Conservation (phyloP, 805 yeast genomes). For the Nakazawaea ambrosiae region DNA sequence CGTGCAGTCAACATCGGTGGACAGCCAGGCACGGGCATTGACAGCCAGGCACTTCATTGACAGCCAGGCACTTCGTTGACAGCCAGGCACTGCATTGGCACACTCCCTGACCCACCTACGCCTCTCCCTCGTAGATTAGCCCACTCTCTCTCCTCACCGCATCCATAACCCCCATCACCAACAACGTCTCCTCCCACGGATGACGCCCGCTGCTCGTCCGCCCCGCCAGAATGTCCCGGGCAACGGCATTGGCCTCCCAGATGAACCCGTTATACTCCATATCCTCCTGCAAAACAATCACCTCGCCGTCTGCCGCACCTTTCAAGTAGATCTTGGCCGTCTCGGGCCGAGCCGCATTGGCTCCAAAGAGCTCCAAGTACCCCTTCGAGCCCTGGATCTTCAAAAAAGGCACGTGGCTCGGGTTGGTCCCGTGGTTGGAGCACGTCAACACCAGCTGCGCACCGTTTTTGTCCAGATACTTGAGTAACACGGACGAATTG, state of each 20-base stretch:
- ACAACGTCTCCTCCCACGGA: conserved; percentile 38
- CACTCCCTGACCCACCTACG: too few species aligned
- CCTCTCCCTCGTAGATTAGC: conserved; percentile 35
- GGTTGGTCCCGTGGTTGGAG: conserved; percentile 10
- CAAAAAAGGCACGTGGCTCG: conserved; percentile 9
- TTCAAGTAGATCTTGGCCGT: conserved; percentile 25
- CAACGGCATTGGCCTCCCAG: conserved; percentile 51
- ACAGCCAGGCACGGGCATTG: too few species aligned
- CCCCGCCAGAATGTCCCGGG: conserved; percentile 34
- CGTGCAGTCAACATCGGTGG: too few species aligned
- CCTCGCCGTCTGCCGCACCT: conserved; percentile 17
- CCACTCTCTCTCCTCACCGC: conserved; percentile 34
- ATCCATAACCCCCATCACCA: conserved; percentile 44
- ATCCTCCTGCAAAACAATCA: conserved; percentile 25
- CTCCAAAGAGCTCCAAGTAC: conserved; percentile 12
- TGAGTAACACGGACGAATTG: conserved; percentile 28
- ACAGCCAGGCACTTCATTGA: too few species aligned
- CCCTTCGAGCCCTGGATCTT: conserved; percentile 17
- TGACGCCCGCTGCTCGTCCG: conserved; percentile 24
- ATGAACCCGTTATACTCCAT: conserved; percentile 41
- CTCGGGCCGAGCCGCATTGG: conserved; percentile 19
- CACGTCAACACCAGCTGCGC: conserved; percentile 32
- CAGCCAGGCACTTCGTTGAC: too few species aligned
- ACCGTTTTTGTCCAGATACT: conserved; percentile 29
- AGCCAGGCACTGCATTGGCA: too few species aligned